Conservation (phyloP, 768 basidiomycete species). For the Xerocomus spinulosus region DNA sequence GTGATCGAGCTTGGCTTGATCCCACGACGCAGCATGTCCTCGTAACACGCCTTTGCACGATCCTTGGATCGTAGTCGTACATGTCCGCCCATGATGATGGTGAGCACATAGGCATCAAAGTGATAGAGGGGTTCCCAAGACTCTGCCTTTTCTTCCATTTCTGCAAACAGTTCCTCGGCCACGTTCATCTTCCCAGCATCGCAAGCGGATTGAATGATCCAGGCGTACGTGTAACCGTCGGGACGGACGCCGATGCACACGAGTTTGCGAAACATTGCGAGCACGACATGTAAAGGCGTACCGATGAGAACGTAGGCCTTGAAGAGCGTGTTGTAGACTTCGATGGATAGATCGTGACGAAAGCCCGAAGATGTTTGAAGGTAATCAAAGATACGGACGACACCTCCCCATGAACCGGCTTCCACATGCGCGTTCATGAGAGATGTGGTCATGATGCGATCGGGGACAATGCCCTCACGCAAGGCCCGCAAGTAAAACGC, state of each 20-base stretch:
- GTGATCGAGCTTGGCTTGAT: slow-evolving; percentile 67
- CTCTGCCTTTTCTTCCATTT: slow-evolving; percentile 52
- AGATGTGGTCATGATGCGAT: slow-evolving; percentile 59
- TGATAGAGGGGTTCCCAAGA: slow-evolving; percentile 36
- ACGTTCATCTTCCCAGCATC: slow-evolving; percentile 61
- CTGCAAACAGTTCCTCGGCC: slow-evolving; percentile 60
- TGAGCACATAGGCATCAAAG: slow-evolving; percentile 58
- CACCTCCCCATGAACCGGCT: slow-evolving; percentile 73
- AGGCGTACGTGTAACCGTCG: slow-evolving; percentile 59
- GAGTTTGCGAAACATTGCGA: slow-evolving; percentile 56
- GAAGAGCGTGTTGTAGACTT: slow-evolving; percentile 72
- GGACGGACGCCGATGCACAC: slow-evolving; percentile 49
- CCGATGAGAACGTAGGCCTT: slow-evolving; percentile 82
- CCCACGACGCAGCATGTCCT: slow-evolving; percentile 63
- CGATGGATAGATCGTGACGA: slow-evolving; percentile 45
- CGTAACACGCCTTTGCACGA: slow-evolving; percentile 60
- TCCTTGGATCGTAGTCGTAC: slow-evolving; percentile 49
- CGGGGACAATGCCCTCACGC: slow-evolving; percentile 56
- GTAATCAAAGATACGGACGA: slow-evolving; percentile 65
- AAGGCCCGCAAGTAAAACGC: slow-evolving; percentile 62
- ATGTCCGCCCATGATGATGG: slow-evolving; percentile 72
- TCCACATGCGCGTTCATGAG: slow-evolving; percentile 84
- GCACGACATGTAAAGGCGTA: slow-evolving; percentile 65
- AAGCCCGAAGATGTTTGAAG: slow-evolving; percentile 37
- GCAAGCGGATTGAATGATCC: slow-evolving; percentile 78